Evolutionary conservation across 1,284 basidiomycete genomes (phyloP).

Genomic region (Farysia itapuensis): DNA sequence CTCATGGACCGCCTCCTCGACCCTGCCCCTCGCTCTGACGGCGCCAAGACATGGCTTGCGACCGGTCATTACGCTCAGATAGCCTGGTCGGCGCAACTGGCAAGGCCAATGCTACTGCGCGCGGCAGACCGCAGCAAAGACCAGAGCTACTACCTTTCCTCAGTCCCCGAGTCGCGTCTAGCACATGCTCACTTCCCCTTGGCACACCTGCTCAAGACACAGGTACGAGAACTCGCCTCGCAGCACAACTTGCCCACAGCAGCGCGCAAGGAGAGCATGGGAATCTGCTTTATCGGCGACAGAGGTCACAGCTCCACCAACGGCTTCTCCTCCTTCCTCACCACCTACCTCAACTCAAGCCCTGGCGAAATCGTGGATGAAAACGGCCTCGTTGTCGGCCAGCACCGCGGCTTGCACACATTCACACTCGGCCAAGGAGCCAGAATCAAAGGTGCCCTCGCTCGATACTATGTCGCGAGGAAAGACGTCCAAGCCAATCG

Average conservation of each 20-base stretch:
- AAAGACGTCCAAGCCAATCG: constrained; percentile 71
- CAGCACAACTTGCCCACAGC: constrained; percentile 74
- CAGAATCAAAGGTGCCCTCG: constrained; percentile 68
- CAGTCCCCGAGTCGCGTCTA: constrained; percentile 31
- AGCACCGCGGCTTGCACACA: constrained; percentile 79
- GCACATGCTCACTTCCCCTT: constrained; percentile 70
- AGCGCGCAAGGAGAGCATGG: constrained; percentile 83
- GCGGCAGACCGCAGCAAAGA: constrained; percentile 68
- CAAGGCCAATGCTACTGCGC: constrained; percentile 26
- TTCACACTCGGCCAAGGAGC: constrained; percentile 84
- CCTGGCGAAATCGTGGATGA: constrained; percentile 72
- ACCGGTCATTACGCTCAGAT: constrained; percentile 84
- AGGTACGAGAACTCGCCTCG: constrained; percentile 77
- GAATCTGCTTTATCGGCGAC: constrained; percentile 90
- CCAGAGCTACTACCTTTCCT: constrained; percentile 88
- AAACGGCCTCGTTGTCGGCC: constrained; percentile 66
- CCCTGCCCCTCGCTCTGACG: background rate
- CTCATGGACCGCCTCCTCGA: constrained; percentile 66
- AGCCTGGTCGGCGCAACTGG: constrained; percentile 63
- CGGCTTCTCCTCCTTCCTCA: constrained; percentile 23
- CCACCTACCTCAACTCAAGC: constrained; percentile 73
- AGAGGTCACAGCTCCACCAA: constrained; percentile 64
- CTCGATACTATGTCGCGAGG: constrained; percentile 73
- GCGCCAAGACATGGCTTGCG: constrained; percentile 66
- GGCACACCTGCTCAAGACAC: constrained; percentile 52